phyloP scores from a whole-genome alignment of 2,329 filamentous ascomycete species.

The Tolypocladium tropicale region DNA sequence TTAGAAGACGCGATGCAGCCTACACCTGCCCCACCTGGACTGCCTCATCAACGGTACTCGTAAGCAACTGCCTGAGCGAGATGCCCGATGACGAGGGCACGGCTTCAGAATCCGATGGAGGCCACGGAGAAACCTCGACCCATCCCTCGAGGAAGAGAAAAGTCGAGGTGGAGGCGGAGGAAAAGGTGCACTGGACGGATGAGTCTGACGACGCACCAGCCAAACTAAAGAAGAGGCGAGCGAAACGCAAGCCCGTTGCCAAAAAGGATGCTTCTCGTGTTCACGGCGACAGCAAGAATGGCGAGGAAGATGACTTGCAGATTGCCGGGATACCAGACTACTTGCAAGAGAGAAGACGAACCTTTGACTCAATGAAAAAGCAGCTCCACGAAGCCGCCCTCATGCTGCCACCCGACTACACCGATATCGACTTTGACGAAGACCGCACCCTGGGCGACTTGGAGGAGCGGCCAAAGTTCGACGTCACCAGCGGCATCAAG shows the following conservation, averaged over 20 bases:
- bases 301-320: conserved; percentile 32
- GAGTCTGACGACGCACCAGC: conserved; percentile 52
- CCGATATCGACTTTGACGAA: conserved; percentile 60
- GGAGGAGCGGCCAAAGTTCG: conserved; percentile 61
- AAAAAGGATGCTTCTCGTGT: conserved; percentile 12
- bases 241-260: conserved; percentile 17
- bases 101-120: conserved; percentile 10
- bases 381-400: conserved; percentile 57
- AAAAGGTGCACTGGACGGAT: conserved; percentile 44
- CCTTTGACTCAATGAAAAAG: conserved; percentile 55
- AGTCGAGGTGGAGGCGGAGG: conserved; percentile 21
- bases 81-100: conserved; percentile 14
- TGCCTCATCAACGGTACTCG: too few relatives aligned
- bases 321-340: conserved; percentile 62
- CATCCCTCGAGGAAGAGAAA: conserved; percentile 26
- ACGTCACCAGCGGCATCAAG: conserved; percentile 40
- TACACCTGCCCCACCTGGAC: neutral
- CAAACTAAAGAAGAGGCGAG: conserved; percentile 30
- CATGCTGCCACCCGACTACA: conserved; percentile 66
- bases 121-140: neutral
- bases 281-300: conserved; percentile 21
- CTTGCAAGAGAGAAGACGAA: conserved; percentile 53
- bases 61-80: conserved; percentile 4
- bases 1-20: neutral
- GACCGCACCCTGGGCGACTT: conserved; percentile 23